Percentiles rank a stretch among this genome's conserved stretches.
Conservation (phyloP, 306 rosid genomes). For the Malus fusca region DNA sequence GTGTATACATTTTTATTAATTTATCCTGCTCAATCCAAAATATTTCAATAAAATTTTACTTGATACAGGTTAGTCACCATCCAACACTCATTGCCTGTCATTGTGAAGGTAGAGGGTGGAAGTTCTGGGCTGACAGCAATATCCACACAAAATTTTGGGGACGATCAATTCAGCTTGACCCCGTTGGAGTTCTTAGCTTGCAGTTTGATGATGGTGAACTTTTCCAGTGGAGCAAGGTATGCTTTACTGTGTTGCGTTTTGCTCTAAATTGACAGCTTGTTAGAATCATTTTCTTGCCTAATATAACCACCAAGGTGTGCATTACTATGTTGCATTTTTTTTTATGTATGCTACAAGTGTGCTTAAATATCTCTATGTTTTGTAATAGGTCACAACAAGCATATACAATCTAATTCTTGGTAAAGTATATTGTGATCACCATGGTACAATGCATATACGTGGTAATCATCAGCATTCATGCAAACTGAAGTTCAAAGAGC, state of each 20-base stretch:
- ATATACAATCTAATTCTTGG: conserved; percentile 93
- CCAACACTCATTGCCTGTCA: conserved; percentile 97
- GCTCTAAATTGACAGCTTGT: neutral
- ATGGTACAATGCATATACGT: conserved; percentile 79
- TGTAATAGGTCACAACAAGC: conserved; percentile 73
- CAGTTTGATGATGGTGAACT: conserved; percentile 96
- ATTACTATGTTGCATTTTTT: neutral
- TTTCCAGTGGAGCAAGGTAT: conserved; percentile 98
- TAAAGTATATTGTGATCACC: conserved; percentile 90
- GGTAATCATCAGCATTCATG: conserved; percentile 82
- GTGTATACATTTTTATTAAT: neutral
- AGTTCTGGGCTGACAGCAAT: conserved; percentile 94
- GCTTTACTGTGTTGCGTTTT: conserved; percentile 10
- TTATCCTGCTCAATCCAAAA: neutral
- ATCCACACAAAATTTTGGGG: conserved; percentile 96
- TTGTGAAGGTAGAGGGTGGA: conserved; percentile 99
- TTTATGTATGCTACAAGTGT: neutral
- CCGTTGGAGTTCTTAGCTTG: conserved; percentile 76
- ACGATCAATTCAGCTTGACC: conserved; percentile 93
- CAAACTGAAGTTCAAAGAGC: conserved; percentile 89
- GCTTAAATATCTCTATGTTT: conserved; percentile 15
- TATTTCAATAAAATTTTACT: neutral
- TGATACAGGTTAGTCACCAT: conserved; percentile 94
- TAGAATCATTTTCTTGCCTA: neutral
- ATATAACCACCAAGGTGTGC: no score